Evolutionary conservation across 257 asterid species (phyloP).

Genomic region (Nyctanthes arbortristis): DNA sequence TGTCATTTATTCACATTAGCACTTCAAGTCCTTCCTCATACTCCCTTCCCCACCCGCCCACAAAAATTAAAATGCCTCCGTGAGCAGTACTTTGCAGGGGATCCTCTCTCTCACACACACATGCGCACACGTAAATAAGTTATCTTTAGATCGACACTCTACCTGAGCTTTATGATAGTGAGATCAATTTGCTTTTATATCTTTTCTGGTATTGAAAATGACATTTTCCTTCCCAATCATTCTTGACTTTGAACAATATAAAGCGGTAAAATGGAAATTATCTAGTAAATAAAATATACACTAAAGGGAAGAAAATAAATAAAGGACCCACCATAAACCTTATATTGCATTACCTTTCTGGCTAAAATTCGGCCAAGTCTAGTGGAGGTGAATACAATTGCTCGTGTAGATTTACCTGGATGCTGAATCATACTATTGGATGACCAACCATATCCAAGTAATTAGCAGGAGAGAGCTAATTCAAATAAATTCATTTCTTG

Average conservation of each 20-base stretch:
- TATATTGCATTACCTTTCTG: too few species aligned
- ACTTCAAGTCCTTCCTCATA: conserved; percentile 12
- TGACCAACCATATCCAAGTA: neutral
- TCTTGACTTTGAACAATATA: neutral
- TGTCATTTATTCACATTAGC: neutral
- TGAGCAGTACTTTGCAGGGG: conserved; percentile 6
- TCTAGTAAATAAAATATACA: neutral
- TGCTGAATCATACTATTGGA: neutral
- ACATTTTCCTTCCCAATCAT: neutral
- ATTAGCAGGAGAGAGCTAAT: neutral
- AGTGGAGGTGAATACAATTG: neutral
- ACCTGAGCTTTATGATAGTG: neutral
- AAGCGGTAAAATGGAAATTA: neutral
- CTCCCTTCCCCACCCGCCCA: conserved; percentile 2
- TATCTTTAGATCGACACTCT: neutral
- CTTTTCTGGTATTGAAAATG: neutral
- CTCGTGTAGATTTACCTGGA: neutral
- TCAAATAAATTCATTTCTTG: too few species aligned
- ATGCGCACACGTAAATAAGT: too few species aligned
- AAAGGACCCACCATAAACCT: neutral
- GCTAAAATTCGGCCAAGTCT: neutral
- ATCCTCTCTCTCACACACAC: neutral
- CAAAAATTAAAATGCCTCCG: neutral
- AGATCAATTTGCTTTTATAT: neutral
- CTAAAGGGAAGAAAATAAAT: neutral